A percentile compares a stretch with the other conserved stretches of the same genome.
These are phyloP conservation scores for Rostrohypoxylon terebratum DNA, from an alignment of 495 filamentous ascomycete genomes.

Conservation along the genomic window DNA sequence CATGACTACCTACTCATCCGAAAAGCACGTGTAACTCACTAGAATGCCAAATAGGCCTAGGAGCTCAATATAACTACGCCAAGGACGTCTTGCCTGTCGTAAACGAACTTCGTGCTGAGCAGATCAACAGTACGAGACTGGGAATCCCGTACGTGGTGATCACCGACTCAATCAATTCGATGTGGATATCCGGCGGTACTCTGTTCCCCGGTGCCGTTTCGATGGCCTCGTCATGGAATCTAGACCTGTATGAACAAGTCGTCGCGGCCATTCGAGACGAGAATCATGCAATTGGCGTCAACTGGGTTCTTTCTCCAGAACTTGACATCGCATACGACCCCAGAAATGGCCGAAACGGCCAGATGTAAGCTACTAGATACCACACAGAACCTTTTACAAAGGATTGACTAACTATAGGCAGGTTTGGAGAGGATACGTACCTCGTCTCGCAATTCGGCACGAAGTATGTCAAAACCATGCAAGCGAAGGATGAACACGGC, in stretches of 20 bases:
- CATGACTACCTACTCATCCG: background rate
- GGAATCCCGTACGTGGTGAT: constrained; percentile 36
- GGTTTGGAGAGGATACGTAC: constrained; percentile 40
- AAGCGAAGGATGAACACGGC: constrained; percentile 38
- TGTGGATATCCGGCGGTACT: constrained; percentile 23
- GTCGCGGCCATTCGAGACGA: constrained; percentile 33
- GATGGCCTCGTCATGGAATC: constrained; percentile 34
- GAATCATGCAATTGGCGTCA: constrained; percentile 28
- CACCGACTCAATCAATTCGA: constrained; percentile 33
- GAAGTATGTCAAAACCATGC: constrained; percentile 40
- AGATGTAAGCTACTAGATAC: constrained; percentile 20
- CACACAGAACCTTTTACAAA: background rate
- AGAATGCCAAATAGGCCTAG: background rate
- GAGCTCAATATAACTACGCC: constrained; percentile 22
- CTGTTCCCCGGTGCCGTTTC: constrained; percentile 38
- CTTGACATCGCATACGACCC: constrained; percentile 36
- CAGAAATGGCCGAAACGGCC: constrained; percentile 38
- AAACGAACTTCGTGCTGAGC: constrained; percentile 20
- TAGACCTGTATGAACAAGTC: constrained; percentile 32
- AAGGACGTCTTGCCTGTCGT: constrained; percentile 18
- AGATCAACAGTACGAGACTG: constrained; percentile 25
- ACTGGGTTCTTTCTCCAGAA: constrained; percentile 38
- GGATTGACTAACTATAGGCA: background rate
- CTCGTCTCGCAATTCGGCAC: constrained; percentile 30
- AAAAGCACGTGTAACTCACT: background rate